Conservation (phyloP, 1,139 yeast genomes). For the Pichia sp. region DNA sequence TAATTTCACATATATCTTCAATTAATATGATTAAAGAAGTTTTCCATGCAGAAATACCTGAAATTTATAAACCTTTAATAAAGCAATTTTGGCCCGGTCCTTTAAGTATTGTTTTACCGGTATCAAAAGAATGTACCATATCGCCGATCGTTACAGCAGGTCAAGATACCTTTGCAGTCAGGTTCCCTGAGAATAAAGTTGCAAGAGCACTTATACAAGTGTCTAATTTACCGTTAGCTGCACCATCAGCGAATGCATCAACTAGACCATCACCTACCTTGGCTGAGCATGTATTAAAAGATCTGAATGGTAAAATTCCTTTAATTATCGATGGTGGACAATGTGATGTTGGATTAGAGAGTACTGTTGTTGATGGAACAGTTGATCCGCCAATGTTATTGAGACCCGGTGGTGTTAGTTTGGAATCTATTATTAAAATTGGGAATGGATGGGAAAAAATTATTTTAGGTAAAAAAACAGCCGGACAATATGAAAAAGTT, state of each 20-base stretch:
- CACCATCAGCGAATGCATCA: constrained; percentile 96
- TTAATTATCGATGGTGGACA: constrained; percentile 85
- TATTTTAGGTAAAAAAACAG: constrained; percentile 57
- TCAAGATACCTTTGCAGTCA: constrained; percentile 84
- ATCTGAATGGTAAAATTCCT: constrained; percentile 76
- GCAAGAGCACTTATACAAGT: constrained; percentile 86
- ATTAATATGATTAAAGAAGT: constrained; percentile 58
- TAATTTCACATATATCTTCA: constrained; percentile 84
- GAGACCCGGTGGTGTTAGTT: constrained; percentile 89
- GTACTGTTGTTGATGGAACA: constrained; percentile 90
- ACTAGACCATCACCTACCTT: constrained; percentile 90
- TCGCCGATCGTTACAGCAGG: constrained; percentile 77
- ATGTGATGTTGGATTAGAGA: constrained; percentile 87
- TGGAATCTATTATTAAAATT: constrained; percentile 57
- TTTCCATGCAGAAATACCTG: constrained; percentile 50
- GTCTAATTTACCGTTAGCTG: constrained; percentile 90
- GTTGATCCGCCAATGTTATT: constrained; percentile 77
- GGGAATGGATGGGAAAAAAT: constrained; percentile 63
- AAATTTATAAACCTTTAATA: constrained; percentile 55
- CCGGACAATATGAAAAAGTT: constrained; percentile 63
- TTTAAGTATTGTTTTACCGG: constrained; percentile 75
- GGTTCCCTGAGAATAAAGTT: constrained; percentile 80
- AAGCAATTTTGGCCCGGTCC: constrained; percentile 94
- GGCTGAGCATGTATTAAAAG: constrained; percentile 80
- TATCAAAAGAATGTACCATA: constrained; percentile 40